Percentiles rank a stretch among this genome's conserved stretches.
Evolutionary conservation across 2,329 filamentous ascomycete genomes (phyloP).

Genomic region (Ascochyta pisi): DNA sequence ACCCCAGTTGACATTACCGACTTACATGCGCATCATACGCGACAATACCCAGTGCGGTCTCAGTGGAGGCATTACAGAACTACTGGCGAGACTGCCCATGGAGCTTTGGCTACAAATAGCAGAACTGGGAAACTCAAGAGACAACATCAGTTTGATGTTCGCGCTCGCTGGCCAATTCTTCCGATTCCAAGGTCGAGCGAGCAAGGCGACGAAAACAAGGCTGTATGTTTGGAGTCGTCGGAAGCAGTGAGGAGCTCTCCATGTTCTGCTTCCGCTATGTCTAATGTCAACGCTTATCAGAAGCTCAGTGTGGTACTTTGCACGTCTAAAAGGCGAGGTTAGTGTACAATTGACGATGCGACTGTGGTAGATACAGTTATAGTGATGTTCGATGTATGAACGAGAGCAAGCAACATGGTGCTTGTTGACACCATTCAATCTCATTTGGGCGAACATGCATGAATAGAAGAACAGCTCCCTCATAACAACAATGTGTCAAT

Average conservation of each 20-base stretch:
- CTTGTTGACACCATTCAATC: background rate
- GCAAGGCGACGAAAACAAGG: constrained; percentile 18
- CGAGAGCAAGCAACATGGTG: background rate
- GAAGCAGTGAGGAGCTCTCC: constrained; percentile 6
- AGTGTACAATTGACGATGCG: background rate
- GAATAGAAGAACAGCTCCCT: background rate
- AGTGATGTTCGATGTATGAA: too few species aligned
- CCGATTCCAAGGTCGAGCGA: constrained; percentile 18
- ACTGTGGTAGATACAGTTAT: background rate
- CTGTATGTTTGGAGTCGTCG: constrained; percentile 28
- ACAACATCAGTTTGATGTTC: constrained; percentile 50
- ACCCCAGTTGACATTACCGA: constrained; percentile 36
- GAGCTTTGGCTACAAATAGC: constrained; percentile 53
- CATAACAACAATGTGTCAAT: background rate
- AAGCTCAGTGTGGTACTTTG: background rate
- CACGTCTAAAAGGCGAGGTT: background rate
- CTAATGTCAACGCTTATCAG: background rate
- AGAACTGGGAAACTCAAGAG: constrained; percentile 44
- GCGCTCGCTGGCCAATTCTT: constrained; percentile 31
- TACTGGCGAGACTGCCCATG: constrained; percentile 40
- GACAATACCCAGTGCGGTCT: constrained; percentile 1
- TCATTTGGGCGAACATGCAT: background rate
- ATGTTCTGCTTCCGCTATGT: background rate
- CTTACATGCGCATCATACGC: constrained; percentile 33
- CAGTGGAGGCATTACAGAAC: background rate